Evolutionary conservation across 257 asterid species (phyloP).

Genomic region (Solanum stenotomum): DNA sequence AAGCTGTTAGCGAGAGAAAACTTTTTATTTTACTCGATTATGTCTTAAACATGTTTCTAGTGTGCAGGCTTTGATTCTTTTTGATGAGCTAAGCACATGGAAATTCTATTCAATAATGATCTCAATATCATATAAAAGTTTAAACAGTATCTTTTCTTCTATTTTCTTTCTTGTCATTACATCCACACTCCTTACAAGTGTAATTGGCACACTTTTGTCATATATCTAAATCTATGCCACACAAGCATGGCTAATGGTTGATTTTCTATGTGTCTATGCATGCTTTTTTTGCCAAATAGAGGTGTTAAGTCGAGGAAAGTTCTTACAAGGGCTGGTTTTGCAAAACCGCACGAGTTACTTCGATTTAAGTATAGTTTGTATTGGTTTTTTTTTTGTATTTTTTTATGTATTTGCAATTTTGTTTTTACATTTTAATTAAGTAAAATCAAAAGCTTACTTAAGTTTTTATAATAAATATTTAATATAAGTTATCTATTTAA

Average conservation of each 20-base stretch:
- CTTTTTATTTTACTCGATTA: neutral
- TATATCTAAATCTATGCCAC: neutral
- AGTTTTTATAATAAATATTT: neutral
- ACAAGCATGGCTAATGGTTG: neutral
- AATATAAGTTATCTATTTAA: neutral
- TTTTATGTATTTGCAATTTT: neutral
- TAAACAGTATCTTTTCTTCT: neutral
- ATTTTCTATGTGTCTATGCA: neutral
- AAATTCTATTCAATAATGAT: neutral
- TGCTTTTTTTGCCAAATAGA: neutral
- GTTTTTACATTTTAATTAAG: neutral
- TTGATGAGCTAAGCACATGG: neutral
- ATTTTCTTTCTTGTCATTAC: neutral
- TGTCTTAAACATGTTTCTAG: neutral
- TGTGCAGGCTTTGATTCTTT: neutral
- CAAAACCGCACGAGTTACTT: neutral
- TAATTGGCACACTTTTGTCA: neutral
- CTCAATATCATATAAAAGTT: neutral
- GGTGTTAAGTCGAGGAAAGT: neutral
- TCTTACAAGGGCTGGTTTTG: neutral
- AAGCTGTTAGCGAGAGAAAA: neutral
- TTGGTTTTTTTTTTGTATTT: neutral
- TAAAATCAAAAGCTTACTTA: neutral
- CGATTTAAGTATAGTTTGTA: neutral
- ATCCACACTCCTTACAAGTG: neutral